These are phyloP conservation scores for Phytophthora vignae DNA, from an alignment of 352 stramenopile genomes.

Conservation along the genomic window DNA sequence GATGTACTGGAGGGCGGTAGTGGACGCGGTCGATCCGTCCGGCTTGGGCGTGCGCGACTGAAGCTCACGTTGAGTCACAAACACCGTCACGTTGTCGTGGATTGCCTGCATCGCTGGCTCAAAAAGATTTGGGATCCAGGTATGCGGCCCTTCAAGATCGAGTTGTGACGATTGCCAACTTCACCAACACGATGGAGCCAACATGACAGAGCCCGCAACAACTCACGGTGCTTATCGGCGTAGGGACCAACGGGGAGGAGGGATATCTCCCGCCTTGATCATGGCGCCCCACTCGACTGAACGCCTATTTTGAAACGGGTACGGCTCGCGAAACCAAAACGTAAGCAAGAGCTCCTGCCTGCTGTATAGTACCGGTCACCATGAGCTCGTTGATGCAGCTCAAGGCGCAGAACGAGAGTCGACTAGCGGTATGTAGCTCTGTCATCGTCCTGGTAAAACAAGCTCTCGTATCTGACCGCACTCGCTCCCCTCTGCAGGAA, in stretches of 20 bases:
- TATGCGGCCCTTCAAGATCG: constrained; percentile 30
- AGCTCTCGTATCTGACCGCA: constrained; percentile 6
- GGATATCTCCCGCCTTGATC: not conserved
- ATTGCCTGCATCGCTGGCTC: constrained; percentile 23
- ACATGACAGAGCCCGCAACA: not conserved
- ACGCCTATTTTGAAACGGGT: constrained; percentile 20
- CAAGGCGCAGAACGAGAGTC: constrained; percentile 85
- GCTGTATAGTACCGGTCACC: not conserved
- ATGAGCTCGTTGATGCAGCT: constrained; percentile 88
- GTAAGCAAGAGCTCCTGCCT: not conserved
- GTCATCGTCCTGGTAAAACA: not conserved
- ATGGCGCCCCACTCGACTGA: not conserved
- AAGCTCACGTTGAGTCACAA: constrained; percentile 37
- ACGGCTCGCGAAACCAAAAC: constrained; percentile 14
- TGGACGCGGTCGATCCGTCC: not conserved
- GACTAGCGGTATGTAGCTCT: constrained; percentile 55
- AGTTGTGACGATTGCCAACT: not conserved
- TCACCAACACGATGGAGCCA: not conserved
- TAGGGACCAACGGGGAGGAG: not conserved
- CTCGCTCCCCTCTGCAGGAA: constrained; percentile 46
- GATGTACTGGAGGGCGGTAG: constrained; percentile 51
- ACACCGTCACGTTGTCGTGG: constrained; percentile 43
- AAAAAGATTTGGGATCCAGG: constrained; percentile 1
- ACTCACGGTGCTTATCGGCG: not conserved
- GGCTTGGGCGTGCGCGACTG: constrained; percentile 2